Base-by-base conservation (phyloP, 129 eudicot genomes). In the Rutidosis leptorrhynchoides region DNA sequence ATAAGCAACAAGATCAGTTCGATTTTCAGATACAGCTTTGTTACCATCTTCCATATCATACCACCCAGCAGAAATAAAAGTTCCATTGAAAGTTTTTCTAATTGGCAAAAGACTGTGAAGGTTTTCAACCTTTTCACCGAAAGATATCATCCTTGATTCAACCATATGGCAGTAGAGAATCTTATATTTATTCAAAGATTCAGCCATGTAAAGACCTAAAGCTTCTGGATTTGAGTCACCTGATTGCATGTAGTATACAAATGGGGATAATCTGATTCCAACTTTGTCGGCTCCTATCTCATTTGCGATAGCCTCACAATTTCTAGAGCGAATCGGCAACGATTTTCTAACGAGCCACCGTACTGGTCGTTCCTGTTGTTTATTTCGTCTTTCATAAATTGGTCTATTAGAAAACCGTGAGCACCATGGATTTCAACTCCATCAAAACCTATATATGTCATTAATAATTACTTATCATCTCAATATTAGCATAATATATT, bases 361-460 rank as follows among this genome's bases (percentile, higher is more conserved):
- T 76, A 76, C 56, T 71, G 8, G 15, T 81, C 81, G 2, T 65
- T 76, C 22, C 81, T 46, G 24, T 81, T 78, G 55, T 81, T 81
- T n/a, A 72, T 43, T 30, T 60, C 40, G 19, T 81, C 81, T 58
- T 81, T 76, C 69, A 81, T 20, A 57, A 81, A 81, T 35, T 81
- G 85, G 55, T 76, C 81, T n/a, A 76, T 62, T 40, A 76, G 72
- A 57, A 53, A 81, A 12, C 85, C 81, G 26, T 65, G 73, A 25
- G 85, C 81, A 10, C 75, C 85, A 23, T 81, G 79, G 43, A 81
- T 62, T 64, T 76, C 85, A 58, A 81, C 76, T 40, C 85, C 81
- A 25, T 76, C 81, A 49, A 80, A 80, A 14, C 84, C 80, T 75
- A 20, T 56, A 46, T 27, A 3, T 20, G 15, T 21, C 17, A 33